Percentiles rank a stretch among this genome's conserved stretches.
Conservation (phyloP, 345 rosid species). For the Eucalyptus sp. region DNA sequence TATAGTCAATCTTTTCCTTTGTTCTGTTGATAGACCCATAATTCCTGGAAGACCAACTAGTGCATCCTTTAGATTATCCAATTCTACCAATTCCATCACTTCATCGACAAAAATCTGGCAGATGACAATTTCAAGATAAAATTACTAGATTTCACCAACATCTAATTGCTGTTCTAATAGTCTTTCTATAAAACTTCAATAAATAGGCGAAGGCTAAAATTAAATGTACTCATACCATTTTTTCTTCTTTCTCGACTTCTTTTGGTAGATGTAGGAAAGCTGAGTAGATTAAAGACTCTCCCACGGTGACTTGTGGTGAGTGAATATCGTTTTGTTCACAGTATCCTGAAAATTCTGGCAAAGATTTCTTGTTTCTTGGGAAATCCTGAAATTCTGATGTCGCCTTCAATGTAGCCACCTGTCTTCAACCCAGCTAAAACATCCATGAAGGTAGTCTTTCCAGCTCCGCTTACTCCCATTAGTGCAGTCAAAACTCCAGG, state of each 20-base stretch:
- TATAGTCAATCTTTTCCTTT: conserved; percentile 72
- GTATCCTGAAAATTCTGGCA: conserved; percentile 8
- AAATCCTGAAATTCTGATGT: conserved; percentile 26
- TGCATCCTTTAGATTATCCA: conserved; percentile 7
- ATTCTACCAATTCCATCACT: conserved; percentile 16
- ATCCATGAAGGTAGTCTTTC: conserved; percentile 39
- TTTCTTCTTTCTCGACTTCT: conserved; percentile 8
- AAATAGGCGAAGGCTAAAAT: background rate
- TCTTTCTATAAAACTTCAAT: background rate
- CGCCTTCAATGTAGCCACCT: conserved; percentile 29
- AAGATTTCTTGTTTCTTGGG: conserved; percentile 20
- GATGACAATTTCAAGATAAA: background rate
- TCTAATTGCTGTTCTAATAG: background rate
- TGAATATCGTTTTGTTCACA: conserved; percentile 11
- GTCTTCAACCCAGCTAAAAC: conserved; percentile 33
- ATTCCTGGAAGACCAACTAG: conserved; percentile 13
- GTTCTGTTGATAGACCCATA: conserved; percentile 69
- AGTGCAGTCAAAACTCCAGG: conserved; percentile 34
- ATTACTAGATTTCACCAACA: background rate
- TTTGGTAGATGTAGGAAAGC: conserved; percentile 10
- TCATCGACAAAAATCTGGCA: conserved; percentile 11
- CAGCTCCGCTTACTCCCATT: conserved; percentile 45
- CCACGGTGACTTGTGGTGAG: conserved; percentile 6
- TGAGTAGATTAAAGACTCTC: conserved; percentile 6
- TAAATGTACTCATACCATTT: background rate